phyloP scores from a whole-genome alignment of 1,284 basidiomycete genomes.

The Peniophora sp. region DNA sequence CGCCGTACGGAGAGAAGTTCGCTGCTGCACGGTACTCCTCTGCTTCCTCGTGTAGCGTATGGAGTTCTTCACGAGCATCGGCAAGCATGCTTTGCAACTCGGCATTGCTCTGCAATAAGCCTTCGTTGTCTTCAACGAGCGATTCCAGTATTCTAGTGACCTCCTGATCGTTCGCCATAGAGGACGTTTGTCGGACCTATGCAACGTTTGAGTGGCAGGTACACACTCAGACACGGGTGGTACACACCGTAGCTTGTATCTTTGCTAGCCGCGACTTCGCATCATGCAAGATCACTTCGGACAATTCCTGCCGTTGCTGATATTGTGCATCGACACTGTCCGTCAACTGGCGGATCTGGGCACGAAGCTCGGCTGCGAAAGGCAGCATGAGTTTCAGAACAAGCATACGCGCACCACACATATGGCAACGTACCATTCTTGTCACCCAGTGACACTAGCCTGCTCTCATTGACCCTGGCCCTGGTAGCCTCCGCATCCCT shows the following conservation, averaged over 20 bases:
- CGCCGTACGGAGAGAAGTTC: constrained; percentile 5
- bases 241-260: constrained; percentile 49
- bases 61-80: constrained; percentile 73
- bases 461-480: constrained; percentile 62
- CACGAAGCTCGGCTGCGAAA: constrained; percentile 60
- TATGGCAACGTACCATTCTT: constrained; percentile 32
- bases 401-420: no score
- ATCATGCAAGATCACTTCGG: constrained; percentile 65
- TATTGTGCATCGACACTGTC: constrained; percentile 61
- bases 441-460: constrained; percentile 55
- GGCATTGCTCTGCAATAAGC: constrained; percentile 70
- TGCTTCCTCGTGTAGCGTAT: constrained; percentile 61
- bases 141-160: constrained; percentile 68
- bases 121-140: constrained; percentile 77
- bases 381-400: no score
- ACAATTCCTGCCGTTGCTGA: constrained; percentile 60
- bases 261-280: constrained; percentile 61
- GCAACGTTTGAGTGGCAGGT: constrained; percentile 1
- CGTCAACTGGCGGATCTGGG: constrained; percentile 56
- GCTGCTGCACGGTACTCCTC: constrained; percentile 54
- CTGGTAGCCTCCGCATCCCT: constrained; percentile 67
- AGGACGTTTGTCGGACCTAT: constrained; percentile 36
- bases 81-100: constrained; percentile 69
- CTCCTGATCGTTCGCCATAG: constrained; percentile 44
- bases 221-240: not conserved